Evolutionary conservation across 108 stramenopile species (phyloP).

Genomic region (Schizochytrium sp.): DNA sequence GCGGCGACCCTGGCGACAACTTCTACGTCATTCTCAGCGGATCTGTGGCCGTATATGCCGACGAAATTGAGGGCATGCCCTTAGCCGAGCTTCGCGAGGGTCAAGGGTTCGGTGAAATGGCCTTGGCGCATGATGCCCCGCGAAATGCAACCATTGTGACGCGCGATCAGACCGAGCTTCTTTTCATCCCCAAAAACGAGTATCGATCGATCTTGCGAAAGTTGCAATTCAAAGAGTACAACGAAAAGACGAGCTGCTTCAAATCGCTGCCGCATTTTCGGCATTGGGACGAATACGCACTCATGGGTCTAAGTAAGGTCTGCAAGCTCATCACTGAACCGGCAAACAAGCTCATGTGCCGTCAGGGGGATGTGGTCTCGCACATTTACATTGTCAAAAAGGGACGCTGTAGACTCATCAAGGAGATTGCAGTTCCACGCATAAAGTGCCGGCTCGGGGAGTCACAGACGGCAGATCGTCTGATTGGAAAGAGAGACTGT

Average conservation of each 20-base stretch:
- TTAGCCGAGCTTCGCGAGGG: conserved; percentile 22
- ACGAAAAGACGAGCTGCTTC: not conserved
- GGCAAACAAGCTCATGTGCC: not conserved
- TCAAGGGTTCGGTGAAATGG: conserved; percentile 52
- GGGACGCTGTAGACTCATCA: not conserved
- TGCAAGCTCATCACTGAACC: not conserved
- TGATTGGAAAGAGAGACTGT: not conserved
- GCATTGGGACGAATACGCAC: not conserved
- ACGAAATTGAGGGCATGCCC: not conserved
- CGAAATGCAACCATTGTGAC: conserved; percentile 24
- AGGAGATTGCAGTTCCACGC: not conserved
- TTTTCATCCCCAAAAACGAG: not conserved
- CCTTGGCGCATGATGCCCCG: conserved; percentile 46
- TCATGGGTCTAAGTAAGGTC: not conserved
- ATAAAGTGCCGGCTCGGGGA: not conserved
- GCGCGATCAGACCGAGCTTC: not conserved
- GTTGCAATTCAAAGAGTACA: not conserved
- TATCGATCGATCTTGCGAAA: not conserved
- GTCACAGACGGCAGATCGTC: not conserved
- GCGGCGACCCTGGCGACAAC: conserved; percentile 54
- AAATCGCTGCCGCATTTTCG: not conserved
- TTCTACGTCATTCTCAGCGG: conserved; percentile 52
- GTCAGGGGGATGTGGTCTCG: not conserved
- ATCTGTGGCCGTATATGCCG: conserved; percentile 40
- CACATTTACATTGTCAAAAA: not conserved